phyloP scores from a whole-genome alignment of 768 basidiomycete species.

The Mycena indigotica region DNA sequence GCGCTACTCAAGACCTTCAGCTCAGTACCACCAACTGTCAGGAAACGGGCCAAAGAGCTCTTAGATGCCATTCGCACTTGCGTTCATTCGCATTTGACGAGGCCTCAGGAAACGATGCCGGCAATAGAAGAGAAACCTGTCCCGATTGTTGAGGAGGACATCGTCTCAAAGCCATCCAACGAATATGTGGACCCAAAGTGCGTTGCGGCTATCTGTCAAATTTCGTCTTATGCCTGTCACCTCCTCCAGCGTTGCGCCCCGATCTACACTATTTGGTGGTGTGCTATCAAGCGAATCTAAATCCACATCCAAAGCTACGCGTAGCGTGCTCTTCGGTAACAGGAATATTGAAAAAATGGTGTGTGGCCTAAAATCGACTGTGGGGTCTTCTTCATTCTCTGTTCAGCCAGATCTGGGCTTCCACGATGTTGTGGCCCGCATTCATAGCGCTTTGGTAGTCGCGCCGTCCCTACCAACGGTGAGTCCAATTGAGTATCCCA shows the following conservation, averaged over 20 bases:
- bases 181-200: constrained; percentile 36
- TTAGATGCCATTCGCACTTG: constrained; percentile 60
- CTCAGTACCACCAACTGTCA: constrained; percentile 63
- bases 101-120: constrained; percentile 1
- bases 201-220: no score
- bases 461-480: constrained; percentile 56
- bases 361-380: background rate
- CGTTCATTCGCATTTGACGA: constrained; percentile 37
- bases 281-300: background rate
- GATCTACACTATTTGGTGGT: constrained; percentile 34
- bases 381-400: background rate
- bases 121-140: constrained; percentile 19
- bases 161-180: background rate
- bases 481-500: background rate
- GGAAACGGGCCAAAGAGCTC: constrained; percentile 63
- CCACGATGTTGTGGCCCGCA: constrained; percentile 59
- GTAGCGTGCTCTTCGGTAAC: background rate
- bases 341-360: background rate
- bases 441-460: constrained; percentile 66
- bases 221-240: background rate
- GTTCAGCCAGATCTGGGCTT: constrained; percentile 37
- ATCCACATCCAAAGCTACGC: background rate
- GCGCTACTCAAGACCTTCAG: constrained; percentile 61
- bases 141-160: constrained; percentile 1
- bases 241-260: constrained; percentile 16